Evolutionary conservation across 441 rosid genomes (phyloP), one percentile per base, ranked within the genome.

Genomic region (Brassica balearica): DNA sequence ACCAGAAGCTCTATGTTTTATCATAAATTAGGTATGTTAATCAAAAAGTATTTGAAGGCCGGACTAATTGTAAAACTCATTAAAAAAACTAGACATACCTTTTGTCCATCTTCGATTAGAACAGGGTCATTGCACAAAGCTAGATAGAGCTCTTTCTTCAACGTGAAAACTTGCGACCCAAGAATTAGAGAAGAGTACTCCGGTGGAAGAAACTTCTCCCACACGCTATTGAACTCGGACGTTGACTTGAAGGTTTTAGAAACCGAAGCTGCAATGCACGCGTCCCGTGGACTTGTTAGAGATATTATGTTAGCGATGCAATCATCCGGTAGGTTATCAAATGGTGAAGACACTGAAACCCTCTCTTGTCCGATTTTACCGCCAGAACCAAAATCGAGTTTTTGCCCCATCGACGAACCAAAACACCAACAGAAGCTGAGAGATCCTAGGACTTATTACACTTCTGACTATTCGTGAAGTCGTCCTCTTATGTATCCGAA

Each of bases 171-270:
- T 14, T 64, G 68, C 14, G 3, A 65, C 12, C 0, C 51, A 14
- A 88, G 74, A 41, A 87, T 29, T 0, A 86, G 11, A 23, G 77
- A 43, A 1, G 19, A 65, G 59, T 84, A 83, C 0, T 88, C 88
- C 0, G 73, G 17, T 4, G 96, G 93, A 3, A 90, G 77, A 66
- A 91, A 90, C 14, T 76, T 71, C 12, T 84, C 87, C 97, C 96
- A 92, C n/a, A 89, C 86, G 22, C 62, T 60, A 77, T 90, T 90
- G 3, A 89, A 88, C 2, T 80, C 82, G 2, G 87, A 91, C 10
- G 86, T 53, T 15, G 59, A 84, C 66, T 72, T 78, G 60, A 87
- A 88, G 12, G 51, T 3, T 4, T 81, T 80, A 0, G 90, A 87
- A 6, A 90, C 88, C 6, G 9, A 11, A 0, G 92, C 80, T 10